Evolutionary conservation across 2,329 filamentous ascomycete genomes (phyloP).

Genomic region (Macrophomina pseudophaseolina): DNA sequence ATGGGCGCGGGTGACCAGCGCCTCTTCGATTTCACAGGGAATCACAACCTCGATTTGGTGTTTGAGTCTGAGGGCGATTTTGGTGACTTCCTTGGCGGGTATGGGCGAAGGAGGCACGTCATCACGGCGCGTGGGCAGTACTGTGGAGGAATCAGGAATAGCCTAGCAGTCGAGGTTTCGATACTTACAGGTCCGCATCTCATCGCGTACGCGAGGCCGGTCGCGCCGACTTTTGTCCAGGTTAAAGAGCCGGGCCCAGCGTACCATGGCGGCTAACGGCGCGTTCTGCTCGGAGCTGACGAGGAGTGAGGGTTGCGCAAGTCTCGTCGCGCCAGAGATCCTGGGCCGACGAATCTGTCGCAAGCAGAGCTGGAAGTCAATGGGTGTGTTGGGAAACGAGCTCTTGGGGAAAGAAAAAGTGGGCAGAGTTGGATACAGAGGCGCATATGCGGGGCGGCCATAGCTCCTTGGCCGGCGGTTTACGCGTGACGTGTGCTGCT

Average conservation of each 20-base stretch:
- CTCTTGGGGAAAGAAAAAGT: conserved; percentile 13
- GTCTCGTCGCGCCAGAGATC: not conserved
- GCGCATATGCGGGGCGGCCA: conserved; percentile 20
- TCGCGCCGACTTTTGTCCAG: conserved; percentile 45
- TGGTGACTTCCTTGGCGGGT: conserved; percentile 80
- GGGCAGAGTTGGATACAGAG: conserved; percentile 18
- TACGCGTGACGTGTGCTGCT: conserved; percentile 15
- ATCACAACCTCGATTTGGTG: conserved; percentile 89
- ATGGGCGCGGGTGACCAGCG: conserved; percentile 76
- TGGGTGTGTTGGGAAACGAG: conserved; percentile 7
- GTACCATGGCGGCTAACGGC: conserved; percentile 39
- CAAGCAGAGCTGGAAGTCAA: conserved; percentile 1
- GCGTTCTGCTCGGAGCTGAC: not conserved
- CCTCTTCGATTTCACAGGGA: conserved; percentile 84
- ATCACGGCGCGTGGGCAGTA: conserved; percentile 68
- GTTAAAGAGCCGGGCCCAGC: conserved; percentile 46
- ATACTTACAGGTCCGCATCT: conserved; percentile 45
- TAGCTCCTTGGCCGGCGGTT: conserved; percentile 22
- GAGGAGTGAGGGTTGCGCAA: not conserved
- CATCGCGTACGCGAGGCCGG: conserved; percentile 44
- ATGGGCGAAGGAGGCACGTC: conserved; percentile 69
- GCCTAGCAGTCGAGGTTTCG: conserved; percentile 8
- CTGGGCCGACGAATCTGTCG: not conserved
- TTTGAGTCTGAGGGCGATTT: conserved; percentile 85
- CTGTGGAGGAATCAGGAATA: conserved; percentile 46